Base-by-base conservation (phyloP, 164 flowering plant species). In the Vitis cinerea region DNA sequence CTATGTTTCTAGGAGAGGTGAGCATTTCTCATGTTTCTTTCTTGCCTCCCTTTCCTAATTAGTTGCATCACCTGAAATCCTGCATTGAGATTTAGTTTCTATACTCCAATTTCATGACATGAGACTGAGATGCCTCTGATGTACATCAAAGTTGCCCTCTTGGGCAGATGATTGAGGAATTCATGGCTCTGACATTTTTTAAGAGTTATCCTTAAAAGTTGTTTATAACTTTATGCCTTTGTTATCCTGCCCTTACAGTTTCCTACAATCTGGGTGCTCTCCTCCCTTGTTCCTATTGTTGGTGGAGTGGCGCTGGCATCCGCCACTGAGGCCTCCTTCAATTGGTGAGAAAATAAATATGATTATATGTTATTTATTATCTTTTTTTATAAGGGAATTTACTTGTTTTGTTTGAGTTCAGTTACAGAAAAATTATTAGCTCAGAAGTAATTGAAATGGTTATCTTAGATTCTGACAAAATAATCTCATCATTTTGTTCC, bases 301-400 rank as follows among this genome's bases (percentile, higher is more conserved):
- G 97, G 99, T 73, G 99, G 99, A 64, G 99, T 95, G 65, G 98
- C 81, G 23, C 74, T 95, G 82, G 99, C 99, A 60, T 95, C 99
- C 15, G 72, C 83, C 23, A 87, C 98, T 17, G 99, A 95, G 82
- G 93, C 87, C 48, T 95, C 99, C 60, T 95, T 95, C 68, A 95
- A 95, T 68, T 95, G 99, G 99, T 95, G 65, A 77, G 76, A 6
- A 59, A 50, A 48, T 68, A 60, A n/a, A 48, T 31, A 10, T 66
- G 23, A 19, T n/a, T 37, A 6, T 2, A 37, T 37, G 44, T 37
- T 37, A 37, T 37, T 37, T 37, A 4, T 3, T 37, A 37, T 37
- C 44, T 0, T 37, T 37, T 37, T 37, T 0, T 3, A 2, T 37
- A 37, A 37, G 44, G 44, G 44, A 37, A 37, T 37, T 37, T 37